Percentiles rank a stretch among this genome's conserved stretches.
Evolutionary conservation across 2,329 filamentous ascomycete species (phyloP).

Genomic region (Magnaporthiopsis poae): DNA sequence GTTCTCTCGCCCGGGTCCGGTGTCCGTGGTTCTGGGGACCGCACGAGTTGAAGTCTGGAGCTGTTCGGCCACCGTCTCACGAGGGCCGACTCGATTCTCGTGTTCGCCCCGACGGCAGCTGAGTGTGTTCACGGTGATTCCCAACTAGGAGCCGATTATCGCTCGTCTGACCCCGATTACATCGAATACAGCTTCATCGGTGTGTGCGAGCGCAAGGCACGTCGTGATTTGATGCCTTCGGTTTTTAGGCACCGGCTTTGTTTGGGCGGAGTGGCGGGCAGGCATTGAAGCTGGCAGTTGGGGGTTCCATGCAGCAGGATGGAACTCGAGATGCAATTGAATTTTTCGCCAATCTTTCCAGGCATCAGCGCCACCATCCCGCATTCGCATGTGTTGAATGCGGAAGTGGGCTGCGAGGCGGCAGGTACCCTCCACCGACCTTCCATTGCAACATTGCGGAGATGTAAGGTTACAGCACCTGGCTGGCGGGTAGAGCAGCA

Average conservation of each 20-base stretch:
- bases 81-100: background rate
- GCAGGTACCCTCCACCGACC: background rate
- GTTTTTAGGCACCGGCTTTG: background rate
- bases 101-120: background rate
- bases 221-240: background rate
- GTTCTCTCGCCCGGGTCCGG: background rate
- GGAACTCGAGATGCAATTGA: background rate
- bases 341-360: background rate
- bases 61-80: background rate
- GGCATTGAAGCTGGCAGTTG: background rate
- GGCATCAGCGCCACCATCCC: background rate
- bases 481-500: too few species aligned
- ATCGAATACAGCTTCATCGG: background rate
- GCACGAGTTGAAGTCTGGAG: background rate
- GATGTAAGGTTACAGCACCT: background rate
- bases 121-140: background rate
- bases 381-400: too few species aligned
- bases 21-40: background rate
- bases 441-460: background rate
- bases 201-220: background rate
- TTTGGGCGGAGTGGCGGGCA: background rate
- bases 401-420: background rate
- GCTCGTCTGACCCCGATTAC: background rate
- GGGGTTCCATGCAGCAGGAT: background rate
- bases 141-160: background rate